phyloP scores from a whole-genome alignment of 176 grass and related monocot species.

The Miscanthus lutarioriparius region DNA sequence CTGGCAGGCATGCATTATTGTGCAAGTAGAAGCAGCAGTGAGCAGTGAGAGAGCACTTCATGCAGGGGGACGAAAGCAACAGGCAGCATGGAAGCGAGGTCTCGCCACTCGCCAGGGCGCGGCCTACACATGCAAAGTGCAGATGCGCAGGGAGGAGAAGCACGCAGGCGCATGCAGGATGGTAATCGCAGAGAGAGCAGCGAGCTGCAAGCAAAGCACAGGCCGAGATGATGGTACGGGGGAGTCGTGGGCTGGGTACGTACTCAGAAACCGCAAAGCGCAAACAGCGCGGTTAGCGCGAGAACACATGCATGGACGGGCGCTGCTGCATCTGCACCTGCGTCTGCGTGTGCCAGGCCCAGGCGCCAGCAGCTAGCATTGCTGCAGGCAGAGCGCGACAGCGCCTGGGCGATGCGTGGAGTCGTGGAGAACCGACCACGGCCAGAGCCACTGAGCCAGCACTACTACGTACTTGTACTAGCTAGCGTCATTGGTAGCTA shows the following conservation, averaged over 20 bases:
- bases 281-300: constrained; percentile 13
- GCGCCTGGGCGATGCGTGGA: constrained; percentile 5
- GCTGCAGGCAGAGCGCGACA: constrained; percentile 10
- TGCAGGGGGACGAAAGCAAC: constrained; percentile 21
- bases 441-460: background rate
- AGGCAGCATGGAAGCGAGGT: constrained; percentile 38
- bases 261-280: constrained; percentile 20
- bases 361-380: background rate
- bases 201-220: background rate
- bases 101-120: background rate
- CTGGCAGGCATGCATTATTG: constrained; percentile 42
- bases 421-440: background rate
- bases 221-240: background rate
- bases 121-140: too few relatives aligned
- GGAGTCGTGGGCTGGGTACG: background rate
- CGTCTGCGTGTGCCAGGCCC: background rate
- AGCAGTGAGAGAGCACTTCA: constrained; percentile 25
- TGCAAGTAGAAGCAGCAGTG: constrained; percentile 38
- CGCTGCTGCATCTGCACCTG: background rate
- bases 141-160: background rate
- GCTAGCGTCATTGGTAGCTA: background rate
- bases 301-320: constrained; percentile 7
- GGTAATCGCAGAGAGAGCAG: background rate
- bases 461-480: background rate
- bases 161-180: background rate